These are phyloP conservation scores for Schrenkiella parvula DNA, from an alignment of 345 rosid species.

Conservation along the genomic window DNA sequence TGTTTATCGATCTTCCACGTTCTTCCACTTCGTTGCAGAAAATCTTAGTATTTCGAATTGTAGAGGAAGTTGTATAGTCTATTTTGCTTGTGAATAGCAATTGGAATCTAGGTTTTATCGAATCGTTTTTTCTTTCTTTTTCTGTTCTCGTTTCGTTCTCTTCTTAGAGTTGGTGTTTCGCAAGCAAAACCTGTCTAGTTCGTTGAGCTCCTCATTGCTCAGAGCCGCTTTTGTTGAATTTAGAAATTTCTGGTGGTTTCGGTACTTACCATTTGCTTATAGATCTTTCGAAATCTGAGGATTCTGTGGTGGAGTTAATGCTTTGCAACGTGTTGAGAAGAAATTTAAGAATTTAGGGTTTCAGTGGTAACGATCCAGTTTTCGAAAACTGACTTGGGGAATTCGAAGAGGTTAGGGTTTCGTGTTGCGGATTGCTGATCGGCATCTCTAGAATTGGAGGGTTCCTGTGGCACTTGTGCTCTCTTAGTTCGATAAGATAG, in stretches of 20 bases:
- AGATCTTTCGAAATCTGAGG: not conserved
- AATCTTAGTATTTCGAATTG: not conserved
- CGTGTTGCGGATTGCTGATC: not conserved
- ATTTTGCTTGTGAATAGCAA: not conserved
- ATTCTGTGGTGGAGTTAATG: not conserved
- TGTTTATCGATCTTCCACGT: not conserved
- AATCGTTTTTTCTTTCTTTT: not conserved
- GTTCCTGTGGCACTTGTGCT: not conserved
- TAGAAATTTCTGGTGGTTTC: not conserved
- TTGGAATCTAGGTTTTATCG: constrained; percentile 10
- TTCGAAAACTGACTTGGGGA: not conserved
- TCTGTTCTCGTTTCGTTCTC: not conserved
- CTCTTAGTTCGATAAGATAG: not conserved
- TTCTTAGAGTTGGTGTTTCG: not conserved
- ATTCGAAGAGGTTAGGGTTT: not conserved
- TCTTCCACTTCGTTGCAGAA: not conserved
- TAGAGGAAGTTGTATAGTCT: not conserved
- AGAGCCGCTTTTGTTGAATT: constrained; percentile 16
- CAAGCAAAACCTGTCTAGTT: not conserved
- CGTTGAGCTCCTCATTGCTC: not conserved
- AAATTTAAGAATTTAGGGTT: not conserved
- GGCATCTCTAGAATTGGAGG: not conserved
- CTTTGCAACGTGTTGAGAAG: not conserved
- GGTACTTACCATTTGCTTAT: not conserved
- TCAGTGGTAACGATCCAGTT: not conserved